phyloP scores from a whole-genome alignment of 192 early-diverging fungal species.

The Backusella mclennaniae region DNA sequence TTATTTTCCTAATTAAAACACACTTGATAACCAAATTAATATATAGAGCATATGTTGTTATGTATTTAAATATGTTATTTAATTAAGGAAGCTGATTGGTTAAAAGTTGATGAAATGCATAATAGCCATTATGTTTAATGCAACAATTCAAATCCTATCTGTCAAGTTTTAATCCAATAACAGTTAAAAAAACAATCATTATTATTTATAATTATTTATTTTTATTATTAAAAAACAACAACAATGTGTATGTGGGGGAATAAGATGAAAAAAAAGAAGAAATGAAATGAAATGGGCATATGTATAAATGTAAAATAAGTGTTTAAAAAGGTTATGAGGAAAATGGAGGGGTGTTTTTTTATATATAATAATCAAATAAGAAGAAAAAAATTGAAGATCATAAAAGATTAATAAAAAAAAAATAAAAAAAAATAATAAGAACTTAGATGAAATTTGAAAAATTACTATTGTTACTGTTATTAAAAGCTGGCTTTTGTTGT shows the following conservation, averaged over 20 bases:
- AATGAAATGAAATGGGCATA: neutral
- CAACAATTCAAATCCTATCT: neutral
- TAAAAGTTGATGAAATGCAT: neutral
- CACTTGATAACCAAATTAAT: neutral
- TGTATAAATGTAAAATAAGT: neutral
- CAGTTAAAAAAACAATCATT: neutral
- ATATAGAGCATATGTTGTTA: neutral
- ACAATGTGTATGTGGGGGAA: neutral
- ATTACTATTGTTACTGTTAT: neutral
- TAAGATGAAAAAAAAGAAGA: neutral
- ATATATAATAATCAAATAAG: neutral
- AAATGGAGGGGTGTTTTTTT: neutral
- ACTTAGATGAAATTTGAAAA: conserved; percentile 4
- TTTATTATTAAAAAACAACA: conserved; percentile 5
- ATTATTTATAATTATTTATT: neutral
- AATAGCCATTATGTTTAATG: neutral
- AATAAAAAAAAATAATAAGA: neutral
- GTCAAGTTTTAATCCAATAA: conserved; percentile 7
- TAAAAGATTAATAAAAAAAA: neutral
- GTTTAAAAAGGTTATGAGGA: neutral
- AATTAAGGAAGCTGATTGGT: neutral
- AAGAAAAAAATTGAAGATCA: neutral
- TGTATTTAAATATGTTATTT: neutral
- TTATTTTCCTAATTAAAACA: neutral
- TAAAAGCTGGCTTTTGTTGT: neutral